phyloP scores from a whole-genome alignment of 371 early-diverging fungal species.

The Batkoa obscura region DNA sequence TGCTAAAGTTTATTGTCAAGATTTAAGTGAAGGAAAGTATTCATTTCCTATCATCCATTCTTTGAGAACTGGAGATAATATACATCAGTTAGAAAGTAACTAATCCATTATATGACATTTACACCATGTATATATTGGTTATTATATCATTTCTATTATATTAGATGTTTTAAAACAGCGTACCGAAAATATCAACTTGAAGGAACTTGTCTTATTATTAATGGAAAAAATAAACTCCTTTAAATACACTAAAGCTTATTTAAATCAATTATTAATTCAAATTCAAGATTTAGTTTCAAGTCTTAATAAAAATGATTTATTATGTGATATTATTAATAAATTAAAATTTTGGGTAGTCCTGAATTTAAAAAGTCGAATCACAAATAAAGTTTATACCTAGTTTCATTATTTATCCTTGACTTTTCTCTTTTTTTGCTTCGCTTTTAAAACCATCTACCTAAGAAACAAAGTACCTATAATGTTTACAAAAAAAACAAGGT shows the following conservation, averaged over 20 bases:
- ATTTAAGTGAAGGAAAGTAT: slow-evolving; percentile 94
- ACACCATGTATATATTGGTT: slow-evolving; percentile 18
- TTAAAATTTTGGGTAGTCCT: background rate
- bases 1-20: slow-evolving; percentile 93
- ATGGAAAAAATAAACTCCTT: slow-evolving; percentile 23
- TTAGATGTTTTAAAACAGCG: slow-evolving; percentile 69
- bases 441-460: too few relatives aligned
- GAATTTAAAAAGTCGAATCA: too few relatives aligned
- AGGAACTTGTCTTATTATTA: slow-evolving; percentile 62
- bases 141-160: background rate
- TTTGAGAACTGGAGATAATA: slow-evolving; percentile 36
- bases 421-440: too few relatives aligned
- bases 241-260: background rate
- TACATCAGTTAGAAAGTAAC: slow-evolving; percentile 39
- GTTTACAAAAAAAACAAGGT: too few relatives aligned
- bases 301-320: background rate
- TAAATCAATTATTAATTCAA: background rate
- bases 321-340: background rate
- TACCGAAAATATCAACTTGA: slow-evolving; percentile 58
- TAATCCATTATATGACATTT: slow-evolving; percentile 35
- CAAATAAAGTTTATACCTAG: too few relatives aligned
- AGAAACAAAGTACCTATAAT: too few relatives aligned
- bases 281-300: background rate
- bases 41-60: slow-evolving; percentile 86
- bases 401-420: too few relatives aligned